phyloP scores from a whole-genome alignment of 495 filamentous ascomycete genomes.

The Letharia columbiana region DNA sequence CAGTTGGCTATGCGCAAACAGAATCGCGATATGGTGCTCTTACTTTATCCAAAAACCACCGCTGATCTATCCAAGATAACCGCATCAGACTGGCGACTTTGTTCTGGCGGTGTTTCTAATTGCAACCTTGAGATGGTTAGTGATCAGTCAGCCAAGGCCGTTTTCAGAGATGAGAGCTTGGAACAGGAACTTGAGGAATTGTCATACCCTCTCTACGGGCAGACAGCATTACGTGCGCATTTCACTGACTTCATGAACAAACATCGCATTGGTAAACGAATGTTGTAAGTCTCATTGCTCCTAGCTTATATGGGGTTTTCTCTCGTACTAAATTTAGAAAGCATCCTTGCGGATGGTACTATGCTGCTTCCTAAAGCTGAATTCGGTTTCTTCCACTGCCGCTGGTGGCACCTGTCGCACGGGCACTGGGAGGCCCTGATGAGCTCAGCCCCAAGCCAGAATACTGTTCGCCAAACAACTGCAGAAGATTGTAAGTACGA shows the following conservation, averaged over 20 bases:
- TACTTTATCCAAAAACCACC: constrained; percentile 8
- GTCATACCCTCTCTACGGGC: not conserved
- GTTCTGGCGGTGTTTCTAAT: not conserved
- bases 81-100: not conserved
- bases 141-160: not conserved
- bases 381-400: constrained; percentile 2
- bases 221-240: not conserved
- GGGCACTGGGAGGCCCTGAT: not conserved
- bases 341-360: not conserved
- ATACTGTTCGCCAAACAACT: constrained; percentile 1
- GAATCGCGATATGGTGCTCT: not conserved
- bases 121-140: not conserved
- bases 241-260: not conserved
- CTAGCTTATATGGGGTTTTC: not conserved
- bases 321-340: not conserved
- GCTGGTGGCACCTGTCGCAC: constrained; percentile 6
- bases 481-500: not conserved
- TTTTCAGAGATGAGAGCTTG: not conserved
- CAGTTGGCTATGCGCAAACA: constrained; percentile 5
- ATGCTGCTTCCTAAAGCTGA: not conserved
- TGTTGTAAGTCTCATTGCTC: not conserved
- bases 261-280: not conserved
- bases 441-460: not conserved
- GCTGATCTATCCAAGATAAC: not conserved
- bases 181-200: not conserved